Percentiles rank a stretch among this genome's conserved stretches.
phyloP scores from a whole-genome alignment of 495 filamentous ascomycete species.

The Cudoniella acicularis region DNA sequence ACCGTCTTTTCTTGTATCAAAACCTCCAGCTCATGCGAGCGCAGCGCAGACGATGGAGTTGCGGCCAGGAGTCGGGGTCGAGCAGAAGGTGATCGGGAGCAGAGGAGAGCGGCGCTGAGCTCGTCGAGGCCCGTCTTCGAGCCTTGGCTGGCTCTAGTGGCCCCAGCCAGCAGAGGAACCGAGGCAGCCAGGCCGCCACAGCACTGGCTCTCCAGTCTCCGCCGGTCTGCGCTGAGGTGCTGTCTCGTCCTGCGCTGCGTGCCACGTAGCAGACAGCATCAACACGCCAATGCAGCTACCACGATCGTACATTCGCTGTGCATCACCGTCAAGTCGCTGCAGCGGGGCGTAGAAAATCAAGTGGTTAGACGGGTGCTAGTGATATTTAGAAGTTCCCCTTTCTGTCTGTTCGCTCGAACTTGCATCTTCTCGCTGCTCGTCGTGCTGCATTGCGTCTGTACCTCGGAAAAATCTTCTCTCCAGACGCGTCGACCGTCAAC shows the following conservation, averaged over 20 bases:
- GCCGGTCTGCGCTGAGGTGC: not conserved
- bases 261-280: constrained; percentile 18
- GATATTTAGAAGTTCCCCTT: constrained; percentile 16
- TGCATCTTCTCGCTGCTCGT: not conserved
- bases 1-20: constrained; percentile 14
- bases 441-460: constrained; percentile 11
- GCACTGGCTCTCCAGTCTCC: not conserved
- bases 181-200: not conserved
- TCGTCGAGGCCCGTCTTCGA: not conserved
- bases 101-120: not conserved
- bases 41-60: not conserved
- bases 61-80: not conserved
- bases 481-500: constrained; percentile 23
- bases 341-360: constrained; percentile 17
- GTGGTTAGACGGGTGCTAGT: constrained; percentile 15
- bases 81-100: not conserved
- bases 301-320: constrained; percentile 19
- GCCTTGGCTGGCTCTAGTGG: not conserved
- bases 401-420: not conserved
- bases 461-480: constrained; percentile 1
- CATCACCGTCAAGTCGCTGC: constrained; percentile 3
- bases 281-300: constrained; percentile 24
- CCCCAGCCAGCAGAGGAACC: not conserved
- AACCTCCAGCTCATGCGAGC: constrained; percentile 6
- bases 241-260: constrained; percentile 11